Conservation (phyloP, 31 red algal genomes). For the Bonnemaisonia californica region DNA sequence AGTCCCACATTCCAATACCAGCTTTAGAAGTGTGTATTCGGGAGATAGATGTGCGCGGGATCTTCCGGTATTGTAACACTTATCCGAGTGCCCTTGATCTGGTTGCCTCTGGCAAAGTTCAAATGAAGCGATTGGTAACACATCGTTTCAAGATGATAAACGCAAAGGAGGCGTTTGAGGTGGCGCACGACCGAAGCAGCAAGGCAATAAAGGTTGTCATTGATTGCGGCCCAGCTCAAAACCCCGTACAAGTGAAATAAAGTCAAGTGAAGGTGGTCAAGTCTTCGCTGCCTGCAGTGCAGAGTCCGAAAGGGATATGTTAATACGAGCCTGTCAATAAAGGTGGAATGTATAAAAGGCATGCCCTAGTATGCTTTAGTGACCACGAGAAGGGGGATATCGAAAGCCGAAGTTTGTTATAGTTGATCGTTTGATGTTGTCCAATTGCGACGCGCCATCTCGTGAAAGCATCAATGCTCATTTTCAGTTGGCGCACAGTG, state of each 20-base stretch:
- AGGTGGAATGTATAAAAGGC: no score
- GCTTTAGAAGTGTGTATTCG: slow-evolving; percentile 66
- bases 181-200: slow-evolving; percentile 37
- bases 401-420: no score
- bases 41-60: slow-evolving; percentile 82
- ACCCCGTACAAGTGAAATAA: neutral
- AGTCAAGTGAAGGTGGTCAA: no score
- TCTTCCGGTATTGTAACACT: slow-evolving; percentile 88
- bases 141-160: slow-evolving; percentile 83
- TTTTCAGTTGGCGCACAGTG: no score
- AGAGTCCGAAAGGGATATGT: no score
- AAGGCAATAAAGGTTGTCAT: slow-evolving; percentile 88
- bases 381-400: no score
- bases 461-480: no score
- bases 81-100: slow-evolving; percentile 71
- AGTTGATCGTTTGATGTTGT: no score
- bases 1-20: slow-evolving; percentile 56
- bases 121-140: slow-evolving; percentile 72
- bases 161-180: slow-evolving; percentile 71
- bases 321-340: no score
- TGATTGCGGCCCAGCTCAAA: slow-evolving; percentile 46
- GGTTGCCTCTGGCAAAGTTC: slow-evolving; percentile 52
- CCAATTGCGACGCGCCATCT: no score
- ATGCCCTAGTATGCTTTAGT: no score
- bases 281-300: no score